phyloP scores from a whole-genome alignment of 805 yeast species.

The Pichia kluyveri region DNA sequence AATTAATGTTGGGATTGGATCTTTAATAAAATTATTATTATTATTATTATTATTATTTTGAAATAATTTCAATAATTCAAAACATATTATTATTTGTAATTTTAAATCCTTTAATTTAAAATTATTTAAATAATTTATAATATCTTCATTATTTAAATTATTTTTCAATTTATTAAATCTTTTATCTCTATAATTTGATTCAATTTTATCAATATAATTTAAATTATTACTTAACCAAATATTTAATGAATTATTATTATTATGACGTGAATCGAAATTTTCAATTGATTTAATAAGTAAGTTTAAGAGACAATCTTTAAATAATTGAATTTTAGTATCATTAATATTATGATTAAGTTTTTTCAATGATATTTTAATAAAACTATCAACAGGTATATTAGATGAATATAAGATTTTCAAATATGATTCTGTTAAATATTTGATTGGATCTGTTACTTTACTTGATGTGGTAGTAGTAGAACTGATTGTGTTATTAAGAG shows the following conservation, averaged over 20 bases:
- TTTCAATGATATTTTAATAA: conserved; percentile 24
- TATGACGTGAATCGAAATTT: conserved; percentile 16
- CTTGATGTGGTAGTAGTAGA: no score
- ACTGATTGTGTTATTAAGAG: background rate
- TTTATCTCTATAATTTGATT: background rate
- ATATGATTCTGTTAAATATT: conserved; percentile 21
- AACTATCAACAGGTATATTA: conserved; percentile 21
- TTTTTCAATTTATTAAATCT: background rate
- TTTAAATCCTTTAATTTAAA: conserved; percentile 20
- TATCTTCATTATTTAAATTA: background rate
- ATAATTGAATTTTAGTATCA: conserved; percentile 6
- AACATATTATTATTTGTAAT: conserved; percentile 21
- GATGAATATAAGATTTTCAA: conserved; percentile 19
- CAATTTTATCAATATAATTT: background rate
- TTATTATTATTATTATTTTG: no score
- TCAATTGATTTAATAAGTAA: conserved; percentile 14
- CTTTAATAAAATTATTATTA: background rate
- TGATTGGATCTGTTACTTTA: conserved; percentile 18
- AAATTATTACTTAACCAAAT: background rate
- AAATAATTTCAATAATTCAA: conserved; percentile 20
- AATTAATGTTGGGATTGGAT: no score
- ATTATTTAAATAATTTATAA: background rate
- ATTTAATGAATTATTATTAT: background rate
- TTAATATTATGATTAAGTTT: conserved; percentile 4
- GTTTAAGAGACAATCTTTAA: conserved; percentile 12